A percentile compares a stretch with the other conserved stretches of the same genome.
Evolutionary conservation across 2,329 filamentous ascomycete genomes (phyloP).

Genomic region (Cladosporium cucumerinum): DNA sequence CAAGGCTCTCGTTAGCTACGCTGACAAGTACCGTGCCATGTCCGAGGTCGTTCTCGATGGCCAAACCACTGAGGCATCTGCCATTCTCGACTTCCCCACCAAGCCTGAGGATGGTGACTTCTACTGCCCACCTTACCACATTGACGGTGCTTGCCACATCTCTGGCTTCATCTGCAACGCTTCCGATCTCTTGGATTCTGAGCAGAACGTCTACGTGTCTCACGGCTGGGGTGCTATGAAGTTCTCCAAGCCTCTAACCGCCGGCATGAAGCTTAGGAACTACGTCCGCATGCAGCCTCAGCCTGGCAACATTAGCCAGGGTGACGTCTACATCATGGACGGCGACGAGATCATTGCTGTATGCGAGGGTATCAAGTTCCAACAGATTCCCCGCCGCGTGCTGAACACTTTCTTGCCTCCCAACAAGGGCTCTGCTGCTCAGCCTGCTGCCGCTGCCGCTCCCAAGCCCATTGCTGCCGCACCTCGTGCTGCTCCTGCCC

Average conservation of each 20-base stretch:
- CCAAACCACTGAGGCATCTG: constrained; percentile 54
- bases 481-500: constrained; percentile 35
- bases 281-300: constrained; percentile 61
- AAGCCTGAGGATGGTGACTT: constrained; percentile 54
- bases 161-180: constrained; percentile 61
- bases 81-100: constrained; percentile 53
- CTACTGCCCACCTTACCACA: constrained; percentile 58
- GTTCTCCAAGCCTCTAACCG: constrained; percentile 40
- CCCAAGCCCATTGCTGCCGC: constrained; percentile 36
- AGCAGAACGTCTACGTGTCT: constrained; percentile 59
- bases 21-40: constrained; percentile 56
- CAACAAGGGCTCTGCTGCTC: constrained; percentile 39
- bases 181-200: constrained; percentile 56
- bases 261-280: constrained; percentile 53
- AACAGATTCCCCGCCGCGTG: constrained; percentile 62
- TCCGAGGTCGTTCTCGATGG: constrained; percentile 58
- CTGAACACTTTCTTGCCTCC: constrained; percentile 66
- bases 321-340: constrained; percentile 60
- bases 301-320: constrained; percentile 54
- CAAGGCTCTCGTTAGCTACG: constrained; percentile 56
- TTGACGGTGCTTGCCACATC: constrained; percentile 56
- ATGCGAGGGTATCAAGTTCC: constrained; percentile 63
- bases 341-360: constrained; percentile 58
- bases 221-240: constrained; percentile 61
- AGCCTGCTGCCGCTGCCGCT: constrained; percentile 37